These are phyloP conservation scores for Colletotrichum siamense DNA, from an alignment of 2,329 filamentous ascomycete species.

Conservation along the genomic window DNA sequence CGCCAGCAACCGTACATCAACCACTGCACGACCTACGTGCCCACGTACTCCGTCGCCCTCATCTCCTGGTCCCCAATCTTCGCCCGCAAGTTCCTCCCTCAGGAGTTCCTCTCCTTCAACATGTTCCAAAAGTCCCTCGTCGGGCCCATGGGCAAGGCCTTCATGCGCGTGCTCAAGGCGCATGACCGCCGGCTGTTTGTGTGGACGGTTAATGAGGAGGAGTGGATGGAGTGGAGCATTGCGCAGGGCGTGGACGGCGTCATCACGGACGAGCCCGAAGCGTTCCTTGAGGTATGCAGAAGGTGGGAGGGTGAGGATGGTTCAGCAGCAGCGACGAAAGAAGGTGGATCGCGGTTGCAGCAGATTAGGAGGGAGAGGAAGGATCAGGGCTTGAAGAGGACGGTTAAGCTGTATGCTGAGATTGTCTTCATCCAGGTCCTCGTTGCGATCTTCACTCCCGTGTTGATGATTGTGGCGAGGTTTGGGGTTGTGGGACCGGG, in stretches of 20 bases:
- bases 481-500: constrained; percentile 13
- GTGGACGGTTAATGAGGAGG: constrained; percentile 87
- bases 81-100: constrained; percentile 71
- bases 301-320: not conserved
- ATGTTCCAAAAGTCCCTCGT: constrained; percentile 73
- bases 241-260: constrained; percentile 73
- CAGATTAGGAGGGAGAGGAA: not conserved
- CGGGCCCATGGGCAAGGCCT: constrained; percentile 68
- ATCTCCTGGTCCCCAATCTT: constrained; percentile 72
- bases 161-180: constrained; percentile 64
- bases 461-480: constrained; percentile 10
- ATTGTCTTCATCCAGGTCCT: constrained; percentile 4
- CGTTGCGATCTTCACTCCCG: constrained; percentile 5
- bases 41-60: constrained; percentile 67
- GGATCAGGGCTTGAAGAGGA: not conserved
- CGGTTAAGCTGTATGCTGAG: constrained; percentile 1
- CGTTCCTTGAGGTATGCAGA: constrained; percentile 66
- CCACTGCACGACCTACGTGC: constrained; percentile 65
- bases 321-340: not conserved
- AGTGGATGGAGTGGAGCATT: constrained; percentile 84
- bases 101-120: constrained; percentile 78
- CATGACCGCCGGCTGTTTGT: constrained; percentile 65
- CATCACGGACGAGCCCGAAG: constrained; percentile 81
- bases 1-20: constrained; percentile 63
- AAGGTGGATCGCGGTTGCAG: not conserved